Conservation (phyloP, 306 rosid species). For the Prinsepia uniflora region DNA sequence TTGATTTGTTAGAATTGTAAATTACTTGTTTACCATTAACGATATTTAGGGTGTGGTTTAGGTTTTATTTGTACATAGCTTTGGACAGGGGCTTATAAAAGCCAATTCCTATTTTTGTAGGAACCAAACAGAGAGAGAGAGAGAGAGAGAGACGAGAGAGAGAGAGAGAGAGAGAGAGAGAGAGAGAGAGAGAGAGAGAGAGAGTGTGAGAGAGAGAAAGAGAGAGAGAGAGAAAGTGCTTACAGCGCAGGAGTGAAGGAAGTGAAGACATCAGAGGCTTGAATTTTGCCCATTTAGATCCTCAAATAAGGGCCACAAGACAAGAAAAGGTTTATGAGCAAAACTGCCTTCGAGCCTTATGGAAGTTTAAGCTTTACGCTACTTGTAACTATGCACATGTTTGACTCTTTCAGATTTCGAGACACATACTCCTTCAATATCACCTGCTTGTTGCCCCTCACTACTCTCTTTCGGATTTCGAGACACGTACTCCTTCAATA, state of each 20-base stretch:
- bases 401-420: conserved; percentile 3
- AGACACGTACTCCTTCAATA: conserved; percentile 15
- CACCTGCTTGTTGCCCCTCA: conserved; percentile 17
- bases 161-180: background rate
- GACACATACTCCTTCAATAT: conserved; percentile 15
- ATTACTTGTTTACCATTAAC: too few species aligned
- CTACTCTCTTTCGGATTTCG: conserved; percentile 5
- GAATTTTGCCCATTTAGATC: background rate
- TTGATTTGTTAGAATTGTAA: too few species aligned
- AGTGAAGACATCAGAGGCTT: conserved; percentile 1
- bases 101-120: background rate
- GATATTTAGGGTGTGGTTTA: too few species aligned
- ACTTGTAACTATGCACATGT: conserved; percentile 11
- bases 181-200: background rate
- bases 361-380: conserved; percentile 12
- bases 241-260: conserved; percentile 14
- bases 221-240: background rate
- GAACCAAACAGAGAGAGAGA: background rate
- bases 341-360: background rate
- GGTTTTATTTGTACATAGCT: too few species aligned
- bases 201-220: background rate
- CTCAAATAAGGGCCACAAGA: conserved; percentile 20
- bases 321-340: conserved; percentile 22
- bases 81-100: too few species aligned
- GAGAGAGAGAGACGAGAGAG: background rate